phyloP scores from a whole-genome alignment of 2,329 filamentous ascomycete species.

The Massarina eburnea region DNA sequence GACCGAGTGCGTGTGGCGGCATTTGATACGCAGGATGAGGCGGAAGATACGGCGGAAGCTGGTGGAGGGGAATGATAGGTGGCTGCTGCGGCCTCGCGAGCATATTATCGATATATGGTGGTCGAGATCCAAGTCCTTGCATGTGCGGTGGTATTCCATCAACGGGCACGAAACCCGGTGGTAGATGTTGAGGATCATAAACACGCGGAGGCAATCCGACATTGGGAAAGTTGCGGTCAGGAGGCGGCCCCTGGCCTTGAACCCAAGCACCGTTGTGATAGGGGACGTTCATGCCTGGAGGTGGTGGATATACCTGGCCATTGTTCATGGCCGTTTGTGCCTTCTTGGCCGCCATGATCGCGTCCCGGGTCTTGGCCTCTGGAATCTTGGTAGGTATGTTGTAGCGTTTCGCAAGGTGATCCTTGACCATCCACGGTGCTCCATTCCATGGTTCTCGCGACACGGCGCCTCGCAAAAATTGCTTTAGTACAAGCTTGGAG shows the following conservation, averaged over 20 bases:
- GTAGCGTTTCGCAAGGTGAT: conserved; percentile 78
- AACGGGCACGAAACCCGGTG: not conserved
- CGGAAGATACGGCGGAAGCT: conserved; percentile 22
- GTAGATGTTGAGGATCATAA: not conserved
- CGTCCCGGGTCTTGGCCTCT: conserved; percentile 38
- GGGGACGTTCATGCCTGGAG: conserved; percentile 19
- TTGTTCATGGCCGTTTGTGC: conserved; percentile 62
- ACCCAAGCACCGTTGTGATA: conserved; percentile 24
- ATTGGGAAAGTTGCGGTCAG: conserved; percentile 55
- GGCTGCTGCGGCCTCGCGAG: conserved; percentile 9
- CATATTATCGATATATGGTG: conserved; percentile 6
- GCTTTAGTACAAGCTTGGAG: conserved; percentile 89
- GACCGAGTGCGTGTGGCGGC: conserved; percentile 18
- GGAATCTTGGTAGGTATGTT: conserved; percentile 88
- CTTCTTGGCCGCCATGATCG: conserved; percentile 57
- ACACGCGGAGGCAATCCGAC: conserved; percentile 46
- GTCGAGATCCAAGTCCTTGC: not conserved
- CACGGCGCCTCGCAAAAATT: conserved; percentile 95
- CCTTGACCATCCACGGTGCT: conserved; percentile 95
- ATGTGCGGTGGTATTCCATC: not conserved
- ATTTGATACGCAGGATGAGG: conserved; percentile 17
- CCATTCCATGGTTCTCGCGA: conserved; percentile 89
- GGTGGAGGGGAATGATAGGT: conserved; percentile 4
- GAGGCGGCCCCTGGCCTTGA: conserved; percentile 38
- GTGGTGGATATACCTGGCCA: conserved; percentile 26